These are phyloP conservation scores for Pelargonium australe DNA, from an alignment of 441 rosid species.

Conservation along the genomic window DNA sequence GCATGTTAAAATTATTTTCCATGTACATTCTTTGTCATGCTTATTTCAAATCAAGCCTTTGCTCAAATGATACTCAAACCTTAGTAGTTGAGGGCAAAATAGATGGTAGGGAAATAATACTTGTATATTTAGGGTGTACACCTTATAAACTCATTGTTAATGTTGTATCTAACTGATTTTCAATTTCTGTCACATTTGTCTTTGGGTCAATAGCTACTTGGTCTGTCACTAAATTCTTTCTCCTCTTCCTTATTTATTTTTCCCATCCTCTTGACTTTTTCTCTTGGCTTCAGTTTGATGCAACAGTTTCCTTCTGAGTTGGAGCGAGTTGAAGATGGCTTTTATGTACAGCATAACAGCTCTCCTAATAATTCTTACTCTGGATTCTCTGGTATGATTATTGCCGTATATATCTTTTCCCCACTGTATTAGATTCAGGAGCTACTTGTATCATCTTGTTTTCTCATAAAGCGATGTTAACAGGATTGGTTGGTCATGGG, in stretches of 20 bases:
- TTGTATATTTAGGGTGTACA: not conserved
- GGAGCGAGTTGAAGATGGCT: slow-evolving; percentile 31
- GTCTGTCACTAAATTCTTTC: slow-evolving; percentile 2
- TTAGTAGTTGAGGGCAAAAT: not conserved
- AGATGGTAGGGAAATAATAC: not conserved
- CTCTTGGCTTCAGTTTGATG: slow-evolving; percentile 32
- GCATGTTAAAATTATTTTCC: slow-evolving; percentile 13
- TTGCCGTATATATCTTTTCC: slow-evolving; percentile 11
- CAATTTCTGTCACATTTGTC: not conserved
- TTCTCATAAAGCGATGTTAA: slow-evolving; percentile 24
- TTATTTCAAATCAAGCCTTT: slow-evolving; percentile 8
- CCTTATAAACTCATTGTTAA: not conserved
- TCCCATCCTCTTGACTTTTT: slow-evolving; percentile 2
- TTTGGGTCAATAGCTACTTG: slow-evolving; percentile 8
- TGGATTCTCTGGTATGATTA: slow-evolving; percentile 38
- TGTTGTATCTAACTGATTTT: slow-evolving; percentile 4
- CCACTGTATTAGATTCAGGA: slow-evolving; percentile 14
- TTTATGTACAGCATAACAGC: slow-evolving; percentile 30
- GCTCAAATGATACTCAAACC: slow-evolving; percentile 14
- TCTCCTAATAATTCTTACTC: slow-evolving; percentile 28
- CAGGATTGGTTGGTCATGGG: slow-evolving; percentile 32
- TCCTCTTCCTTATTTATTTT: not conserved
- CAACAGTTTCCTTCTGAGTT: slow-evolving; percentile 30
- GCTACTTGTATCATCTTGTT: slow-evolving; percentile 10
- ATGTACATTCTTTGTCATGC: not conserved